Evolutionary conservation across 179 eudicot species (phyloP).

Genomic region (Camellia oleifera): DNA sequence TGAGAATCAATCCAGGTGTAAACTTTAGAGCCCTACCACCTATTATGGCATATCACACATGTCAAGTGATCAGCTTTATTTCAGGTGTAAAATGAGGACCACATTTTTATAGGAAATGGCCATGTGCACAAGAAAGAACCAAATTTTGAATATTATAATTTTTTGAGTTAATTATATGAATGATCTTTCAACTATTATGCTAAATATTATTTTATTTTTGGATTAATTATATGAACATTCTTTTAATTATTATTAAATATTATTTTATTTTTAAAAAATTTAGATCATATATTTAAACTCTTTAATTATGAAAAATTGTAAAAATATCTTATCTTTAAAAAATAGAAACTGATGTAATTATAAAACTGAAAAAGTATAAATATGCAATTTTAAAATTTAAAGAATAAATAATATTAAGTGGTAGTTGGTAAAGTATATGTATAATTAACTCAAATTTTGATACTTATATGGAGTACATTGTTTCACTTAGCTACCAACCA

Average conservation of each 20-base stretch:
- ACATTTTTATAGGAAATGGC: not conserved
- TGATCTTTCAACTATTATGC: no score
- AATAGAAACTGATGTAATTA: not conserved
- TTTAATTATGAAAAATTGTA: no score
- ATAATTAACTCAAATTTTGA: not conserved
- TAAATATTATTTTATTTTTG: no score
- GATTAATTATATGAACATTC: no score
- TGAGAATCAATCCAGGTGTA: slow-evolving; percentile 14
- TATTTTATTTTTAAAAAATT: no score
- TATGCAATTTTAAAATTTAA: no score
- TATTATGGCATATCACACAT: not conserved
- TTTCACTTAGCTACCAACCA: slow-evolving; percentile 4
- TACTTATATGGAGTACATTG: not conserved
- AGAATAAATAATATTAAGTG: no score
- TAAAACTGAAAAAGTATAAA: no score
- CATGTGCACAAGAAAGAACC: not conserved
- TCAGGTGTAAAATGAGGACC: not conserved
- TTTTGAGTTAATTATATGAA: not conserved
- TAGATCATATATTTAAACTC: no score
- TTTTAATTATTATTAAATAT: no score
- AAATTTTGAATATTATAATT: not conserved
- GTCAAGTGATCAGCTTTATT: not conserved
- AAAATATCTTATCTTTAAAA: no score
- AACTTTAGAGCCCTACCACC: not conserved
- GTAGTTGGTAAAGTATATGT: no score